Percentiles rank a stretch among this genome's conserved stretches.
phyloP scores from a whole-genome alignment of 345 rosid species.

The Rhodomyrtus tomentosa region DNA sequence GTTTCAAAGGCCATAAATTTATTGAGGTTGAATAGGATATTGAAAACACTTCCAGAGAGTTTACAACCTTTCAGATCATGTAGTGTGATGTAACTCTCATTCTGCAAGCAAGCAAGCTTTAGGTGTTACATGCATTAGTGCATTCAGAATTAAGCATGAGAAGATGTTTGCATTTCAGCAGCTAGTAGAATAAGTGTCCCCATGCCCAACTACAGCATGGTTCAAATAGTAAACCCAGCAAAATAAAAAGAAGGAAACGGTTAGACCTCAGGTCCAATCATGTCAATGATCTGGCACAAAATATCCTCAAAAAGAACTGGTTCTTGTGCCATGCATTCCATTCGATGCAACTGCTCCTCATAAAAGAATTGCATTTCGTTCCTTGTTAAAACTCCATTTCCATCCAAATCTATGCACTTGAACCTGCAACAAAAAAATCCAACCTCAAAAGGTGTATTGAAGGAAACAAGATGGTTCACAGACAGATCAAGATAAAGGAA shows the following conservation, averaged over 20 bases:
- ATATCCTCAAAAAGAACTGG: constrained; percentile 95
- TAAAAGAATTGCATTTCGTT: constrained; percentile 89
- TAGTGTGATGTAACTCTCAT: constrained; percentile 55
- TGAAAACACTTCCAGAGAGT: constrained; percentile 86
- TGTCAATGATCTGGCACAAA: constrained; percentile 87
- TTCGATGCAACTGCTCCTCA: constrained; percentile 94
- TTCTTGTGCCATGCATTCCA: constrained; percentile 99
- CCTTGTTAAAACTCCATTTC: constrained; percentile 72
- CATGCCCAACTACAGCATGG: neutral
- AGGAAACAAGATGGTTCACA: neutral
- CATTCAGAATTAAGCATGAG: neutral
- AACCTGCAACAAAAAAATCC: constrained; percentile 38
- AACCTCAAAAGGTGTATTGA: neutral
- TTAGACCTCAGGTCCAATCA: constrained; percentile 83
- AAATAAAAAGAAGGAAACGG: neutral
- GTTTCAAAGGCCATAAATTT: constrained; percentile 97
- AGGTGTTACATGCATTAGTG: neutral
- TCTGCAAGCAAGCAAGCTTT: constrained; percentile 24
- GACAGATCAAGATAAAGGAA: neutral
- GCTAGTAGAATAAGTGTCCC: neutral
- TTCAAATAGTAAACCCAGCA: neutral
- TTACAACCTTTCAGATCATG: constrained; percentile 71
- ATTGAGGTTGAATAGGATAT: constrained; percentile 90
- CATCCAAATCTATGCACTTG: constrained; percentile 96
- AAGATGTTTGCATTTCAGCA: neutral